A percentile compares a stretch with the other conserved stretches of the same genome.
These are phyloP conservation scores for Cryoendolithus antarcticus DNA, from an alignment of 2,329 filamentous ascomycete genomes.

Conservation along the genomic window DNA sequence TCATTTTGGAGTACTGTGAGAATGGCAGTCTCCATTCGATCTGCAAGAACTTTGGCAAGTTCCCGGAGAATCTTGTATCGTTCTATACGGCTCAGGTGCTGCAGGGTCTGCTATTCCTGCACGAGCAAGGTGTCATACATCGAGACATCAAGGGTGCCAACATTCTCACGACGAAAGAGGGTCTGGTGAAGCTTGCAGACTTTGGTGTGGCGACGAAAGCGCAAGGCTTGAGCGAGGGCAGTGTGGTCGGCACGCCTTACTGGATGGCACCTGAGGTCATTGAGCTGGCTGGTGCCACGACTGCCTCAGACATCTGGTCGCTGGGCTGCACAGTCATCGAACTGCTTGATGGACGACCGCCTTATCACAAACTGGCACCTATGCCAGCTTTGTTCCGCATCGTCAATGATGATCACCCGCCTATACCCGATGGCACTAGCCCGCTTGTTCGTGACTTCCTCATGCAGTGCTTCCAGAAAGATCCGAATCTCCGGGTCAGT, in stretches of 20 bases:
- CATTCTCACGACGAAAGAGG: conserved; percentile 95
- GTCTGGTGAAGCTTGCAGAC: conserved; percentile 90
- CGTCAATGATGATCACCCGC: conserved; percentile 96
- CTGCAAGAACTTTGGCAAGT: conserved; percentile 97
- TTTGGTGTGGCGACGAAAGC: conserved; percentile 96
- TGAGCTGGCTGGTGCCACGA: conserved; percentile 90
- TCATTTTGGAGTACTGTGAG: conserved; percentile 95
- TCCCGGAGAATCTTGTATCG: conserved; percentile 92
- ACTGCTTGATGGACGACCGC: conserved; percentile 82
- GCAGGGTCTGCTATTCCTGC: conserved; percentile 88
- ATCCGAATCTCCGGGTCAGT: conserved; percentile 87
- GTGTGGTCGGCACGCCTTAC: conserved; percentile 94
- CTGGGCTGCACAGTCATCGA: conserved; percentile 97
- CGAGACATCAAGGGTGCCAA: conserved; percentile 98
- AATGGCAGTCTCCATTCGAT: conserved; percentile 97
- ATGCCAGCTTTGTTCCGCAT: conserved; percentile 98
- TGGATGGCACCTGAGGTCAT: conserved; percentile 99
- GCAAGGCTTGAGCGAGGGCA: conserved; percentile 61
- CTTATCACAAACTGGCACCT: conserved; percentile 89
- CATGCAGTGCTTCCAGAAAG: conserved; percentile 99
- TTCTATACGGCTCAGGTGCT: conserved; percentile 97
- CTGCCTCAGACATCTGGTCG: conserved; percentile 98
- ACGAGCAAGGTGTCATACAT: conserved; percentile 98
- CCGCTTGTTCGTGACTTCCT: conserved; percentile 89
- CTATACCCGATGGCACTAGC: conserved; percentile 86